Conservation (phyloP, 2,329 filamentous ascomycete species). For the Blumeriella jaapii region DNA sequence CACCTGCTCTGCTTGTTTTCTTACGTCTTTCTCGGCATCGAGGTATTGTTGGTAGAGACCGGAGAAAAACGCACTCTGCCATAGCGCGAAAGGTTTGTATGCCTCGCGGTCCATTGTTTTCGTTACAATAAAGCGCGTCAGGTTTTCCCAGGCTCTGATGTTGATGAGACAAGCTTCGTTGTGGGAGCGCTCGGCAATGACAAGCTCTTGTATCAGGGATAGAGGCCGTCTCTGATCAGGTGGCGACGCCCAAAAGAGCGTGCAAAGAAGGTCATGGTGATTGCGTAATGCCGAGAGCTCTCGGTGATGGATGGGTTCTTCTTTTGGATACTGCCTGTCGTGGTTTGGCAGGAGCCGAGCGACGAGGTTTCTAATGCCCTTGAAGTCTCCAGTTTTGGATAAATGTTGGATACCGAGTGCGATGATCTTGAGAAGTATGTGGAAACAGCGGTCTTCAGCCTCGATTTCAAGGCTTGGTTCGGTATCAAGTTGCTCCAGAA, state of each 20-base stretch:
- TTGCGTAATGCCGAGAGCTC: conserved; percentile 55
- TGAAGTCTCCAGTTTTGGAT: conserved; percentile 35
- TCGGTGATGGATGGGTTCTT: conserved; percentile 45
- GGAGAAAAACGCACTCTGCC: conserved; percentile 47
- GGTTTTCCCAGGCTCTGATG: conserved; percentile 49
- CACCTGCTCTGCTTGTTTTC: conserved; percentile 15
- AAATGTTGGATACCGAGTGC: conserved; percentile 45
- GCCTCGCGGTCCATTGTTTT: conserved; percentile 31
- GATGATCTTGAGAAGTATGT: conserved; percentile 54
- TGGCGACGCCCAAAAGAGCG: conserved; percentile 53
- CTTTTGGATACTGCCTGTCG: conserved; percentile 50
- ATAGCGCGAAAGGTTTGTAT: conserved; percentile 39
- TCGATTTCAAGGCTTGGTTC: conserved; percentile 37
- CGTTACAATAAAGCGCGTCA: conserved; percentile 46
- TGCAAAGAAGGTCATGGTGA: conserved; percentile 56
- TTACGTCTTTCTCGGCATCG: conserved; percentile 15
- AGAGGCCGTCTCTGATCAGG: conserved; percentile 40
- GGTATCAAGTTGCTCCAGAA: conserved; percentile 43
- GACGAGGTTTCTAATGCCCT: conserved; percentile 50
- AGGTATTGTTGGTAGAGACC: conserved; percentile 46
- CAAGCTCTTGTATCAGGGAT: conserved; percentile 46
- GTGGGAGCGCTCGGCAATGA: conserved; percentile 48
- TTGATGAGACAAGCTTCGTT: conserved; percentile 56
- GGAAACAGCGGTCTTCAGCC: conserved; percentile 50
- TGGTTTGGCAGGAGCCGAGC: conserved; percentile 54